These are phyloP conservation scores for Hyaloscypha bicolor DNA, from an alignment of 495 filamentous ascomycete species.

Conservation along the genomic window DNA sequence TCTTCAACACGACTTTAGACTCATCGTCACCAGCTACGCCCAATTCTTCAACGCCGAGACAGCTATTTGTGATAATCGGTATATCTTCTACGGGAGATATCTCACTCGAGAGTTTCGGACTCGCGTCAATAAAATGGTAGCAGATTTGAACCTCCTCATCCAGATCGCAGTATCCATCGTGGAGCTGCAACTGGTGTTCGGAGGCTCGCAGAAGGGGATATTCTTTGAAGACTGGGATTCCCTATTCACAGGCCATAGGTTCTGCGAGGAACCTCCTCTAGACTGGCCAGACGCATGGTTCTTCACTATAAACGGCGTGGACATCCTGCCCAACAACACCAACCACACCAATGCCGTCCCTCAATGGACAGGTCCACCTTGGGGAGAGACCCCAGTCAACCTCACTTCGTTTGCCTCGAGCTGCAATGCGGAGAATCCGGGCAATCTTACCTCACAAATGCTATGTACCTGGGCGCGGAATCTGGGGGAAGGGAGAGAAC, in stretches of 20 bases:
- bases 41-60: slow-evolving; percentile 51
- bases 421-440: background rate
- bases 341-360: background rate
- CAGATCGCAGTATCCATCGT: slow-evolving; percentile 12
- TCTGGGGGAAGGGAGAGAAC: background rate
- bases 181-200: slow-evolving; percentile 19
- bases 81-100: slow-evolving; percentile 18
- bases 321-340: slow-evolving; percentile 29
- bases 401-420: background rate
- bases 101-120: slow-evolving; percentile 17
- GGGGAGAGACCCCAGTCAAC: background rate
- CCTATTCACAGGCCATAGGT: slow-evolving; percentile 47
- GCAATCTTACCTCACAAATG: background rate
- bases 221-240: slow-evolving; percentile 46
- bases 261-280: slow-evolving; percentile 53
- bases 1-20: slow-evolving; percentile 43
- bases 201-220: slow-evolving; percentile 14
- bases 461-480: slow-evolving; percentile 7
- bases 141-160: slow-evolving; percentile 18
- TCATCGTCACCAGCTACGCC: slow-evolving; percentile 50
- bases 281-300: slow-evolving; percentile 47
- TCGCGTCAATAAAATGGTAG: slow-evolving; percentile 15
- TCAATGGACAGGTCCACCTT: background rate
- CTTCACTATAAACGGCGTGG: slow-evolving; percentile 45
- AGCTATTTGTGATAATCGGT: slow-evolving; percentile 40